These are phyloP conservation scores for Deinandra increscens DNA, from an alignment of 129 eudicot genomes.

Conservation along the genomic window DNA sequence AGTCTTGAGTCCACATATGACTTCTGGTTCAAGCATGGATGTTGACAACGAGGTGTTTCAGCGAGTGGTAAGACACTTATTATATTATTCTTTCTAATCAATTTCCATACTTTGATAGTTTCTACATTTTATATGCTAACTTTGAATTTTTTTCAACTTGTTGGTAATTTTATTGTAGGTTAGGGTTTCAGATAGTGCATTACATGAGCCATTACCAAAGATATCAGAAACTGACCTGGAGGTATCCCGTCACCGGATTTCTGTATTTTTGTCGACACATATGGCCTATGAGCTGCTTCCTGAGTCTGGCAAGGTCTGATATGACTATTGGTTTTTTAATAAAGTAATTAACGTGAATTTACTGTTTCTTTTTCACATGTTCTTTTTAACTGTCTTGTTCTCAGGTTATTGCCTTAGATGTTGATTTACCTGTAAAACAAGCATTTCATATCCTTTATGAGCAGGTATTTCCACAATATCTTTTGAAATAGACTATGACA, in stretches of 20 bases:
- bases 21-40: conserved; percentile 82
- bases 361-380: not conserved
- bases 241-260: conserved; percentile 64
- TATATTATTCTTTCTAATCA: not conserved
- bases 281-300: conserved; percentile 88
- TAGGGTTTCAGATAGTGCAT: conserved; percentile 58
- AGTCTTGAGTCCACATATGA: conserved; percentile 45
- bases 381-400: conserved; percentile 4
- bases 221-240: conserved; percentile 70
- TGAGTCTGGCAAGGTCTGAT: conserved; percentile 83
- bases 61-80: conserved; percentile 55
- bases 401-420: conserved; percentile 88
- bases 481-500: not conserved
- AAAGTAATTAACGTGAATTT: not conserved
- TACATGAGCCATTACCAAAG: conserved; percentile 50
- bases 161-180: conserved; percentile 43
- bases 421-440: conserved; percentile 91
- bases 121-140: not conserved
- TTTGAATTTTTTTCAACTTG: not conserved
- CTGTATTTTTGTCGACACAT: conserved; percentile 63
- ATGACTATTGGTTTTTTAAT: conserved; percentile 9
- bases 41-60: conserved; percentile 79
- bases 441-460: conserved; percentile 92
- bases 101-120: not conserved
- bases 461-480: conserved; percentile 54